Conservation (phyloP, 2,329 filamentous ascomycete genomes). For the Apiospora kogelbergensis region DNA sequence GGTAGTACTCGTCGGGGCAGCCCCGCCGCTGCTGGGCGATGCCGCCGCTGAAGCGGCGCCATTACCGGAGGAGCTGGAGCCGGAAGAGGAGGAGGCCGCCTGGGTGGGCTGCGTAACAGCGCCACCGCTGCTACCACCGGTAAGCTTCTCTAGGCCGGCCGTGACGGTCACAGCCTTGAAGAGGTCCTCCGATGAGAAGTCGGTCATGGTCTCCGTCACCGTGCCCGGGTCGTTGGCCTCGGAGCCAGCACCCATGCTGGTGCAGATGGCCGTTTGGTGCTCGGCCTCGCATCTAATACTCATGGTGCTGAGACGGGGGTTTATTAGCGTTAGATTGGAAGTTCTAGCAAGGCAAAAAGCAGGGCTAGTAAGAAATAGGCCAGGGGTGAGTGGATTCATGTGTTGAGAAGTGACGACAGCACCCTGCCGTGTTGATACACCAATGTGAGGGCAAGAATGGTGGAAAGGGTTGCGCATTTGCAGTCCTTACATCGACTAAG, state of each 20-base stretch:
- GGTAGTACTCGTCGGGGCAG: not conserved
- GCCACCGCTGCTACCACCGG: not conserved
- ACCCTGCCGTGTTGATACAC: not conserved
- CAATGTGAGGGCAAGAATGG: not conserved
- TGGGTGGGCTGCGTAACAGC: not conserved
- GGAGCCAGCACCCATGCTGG: not conserved
- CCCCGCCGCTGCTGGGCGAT: not conserved
- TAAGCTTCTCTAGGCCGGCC: conserved; percentile 8
- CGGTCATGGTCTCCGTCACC: conserved; percentile 4
- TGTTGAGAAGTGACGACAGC: not conserved
- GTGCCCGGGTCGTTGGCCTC: conserved; percentile 13
- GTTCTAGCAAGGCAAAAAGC: not conserved
- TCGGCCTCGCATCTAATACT: conserved; percentile 7
- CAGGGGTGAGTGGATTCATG: not conserved
- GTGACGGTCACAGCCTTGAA: conserved; percentile 13
- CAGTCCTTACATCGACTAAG: not conserved
- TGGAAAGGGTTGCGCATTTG: not conserved
- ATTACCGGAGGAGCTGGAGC: not conserved
- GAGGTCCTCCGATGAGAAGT: conserved; percentile 8
- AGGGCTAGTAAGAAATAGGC: not conserved
- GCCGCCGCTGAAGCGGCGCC: not conserved
- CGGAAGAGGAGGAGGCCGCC: not conserved
- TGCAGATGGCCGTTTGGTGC: conserved; percentile 12
- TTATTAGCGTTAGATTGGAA: not conserved
- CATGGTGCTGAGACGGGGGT: conserved; percentile 8